These are phyloP conservation scores for Cadophora luteo-olivacea DNA, from an alignment of 2,329 filamentous ascomycete species.

Conservation along the genomic window DNA sequence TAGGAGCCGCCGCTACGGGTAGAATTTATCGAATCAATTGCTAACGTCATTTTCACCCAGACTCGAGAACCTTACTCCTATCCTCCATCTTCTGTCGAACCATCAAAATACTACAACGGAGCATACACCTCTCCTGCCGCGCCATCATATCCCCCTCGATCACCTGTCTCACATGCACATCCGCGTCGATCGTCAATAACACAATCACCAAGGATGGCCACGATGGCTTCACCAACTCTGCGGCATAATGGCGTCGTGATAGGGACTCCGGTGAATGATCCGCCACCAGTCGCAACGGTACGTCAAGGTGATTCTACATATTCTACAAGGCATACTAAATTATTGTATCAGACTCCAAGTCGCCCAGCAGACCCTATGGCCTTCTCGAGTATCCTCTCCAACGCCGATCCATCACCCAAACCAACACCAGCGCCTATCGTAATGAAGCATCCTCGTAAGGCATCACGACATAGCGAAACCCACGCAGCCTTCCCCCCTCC, in stretches of 20 bases:
- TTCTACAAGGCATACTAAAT: constrained; percentile 28
- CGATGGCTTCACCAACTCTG: constrained; percentile 56
- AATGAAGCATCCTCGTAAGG: constrained; percentile 39
- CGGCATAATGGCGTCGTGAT: constrained; percentile 52
- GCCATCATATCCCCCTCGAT: constrained; percentile 54
- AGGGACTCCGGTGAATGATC: constrained; percentile 33
- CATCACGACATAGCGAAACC: constrained; percentile 35
- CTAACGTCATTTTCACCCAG: constrained; percentile 43
- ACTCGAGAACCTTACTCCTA: constrained; percentile 59
- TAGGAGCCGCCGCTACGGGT: constrained; percentile 19
- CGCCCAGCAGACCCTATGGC: constrained; percentile 90
- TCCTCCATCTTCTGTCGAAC: constrained; percentile 50
- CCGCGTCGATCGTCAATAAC: constrained; percentile 43
- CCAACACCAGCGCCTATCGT: constrained; percentile 49
- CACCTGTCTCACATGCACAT: constrained; percentile 57
- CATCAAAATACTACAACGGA: constrained; percentile 57
- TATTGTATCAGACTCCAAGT: constrained; percentile 64
- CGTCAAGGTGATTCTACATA: constrained; percentile 24
- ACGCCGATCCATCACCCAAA: constrained; percentile 69
- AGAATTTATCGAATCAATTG: constrained; percentile 13
- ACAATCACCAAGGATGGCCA: constrained; percentile 41
- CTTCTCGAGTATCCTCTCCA: constrained; percentile 92
- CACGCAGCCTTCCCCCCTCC: constrained; percentile 35
- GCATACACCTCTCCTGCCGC: constrained; percentile 56
- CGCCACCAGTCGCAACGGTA: constrained; percentile 38